Evolutionary conservation across 129 eudicot species (phyloP).

Genomic region (Oenanthe sinensis): DNA sequence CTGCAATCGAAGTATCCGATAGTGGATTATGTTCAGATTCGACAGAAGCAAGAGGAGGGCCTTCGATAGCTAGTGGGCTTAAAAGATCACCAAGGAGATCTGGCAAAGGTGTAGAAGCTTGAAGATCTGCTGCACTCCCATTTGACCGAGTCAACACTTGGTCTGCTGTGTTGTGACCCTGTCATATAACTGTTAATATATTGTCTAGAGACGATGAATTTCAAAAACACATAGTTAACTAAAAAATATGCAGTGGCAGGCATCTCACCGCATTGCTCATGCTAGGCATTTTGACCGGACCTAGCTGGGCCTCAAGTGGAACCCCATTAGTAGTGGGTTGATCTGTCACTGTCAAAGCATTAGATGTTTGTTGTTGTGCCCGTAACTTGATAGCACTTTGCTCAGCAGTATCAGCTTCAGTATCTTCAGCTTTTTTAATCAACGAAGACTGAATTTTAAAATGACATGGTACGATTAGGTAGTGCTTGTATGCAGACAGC

Average conservation of each 20-base stretch:
- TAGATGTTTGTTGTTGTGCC: constrained; percentile 77
- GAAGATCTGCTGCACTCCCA: constrained; percentile 72
- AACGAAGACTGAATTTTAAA: constrained; percentile 54
- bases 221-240: neutral
- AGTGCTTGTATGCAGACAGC: neutral
- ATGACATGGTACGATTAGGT: constrained; percentile 3
- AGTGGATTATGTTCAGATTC: constrained; percentile 39
- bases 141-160: constrained; percentile 50
- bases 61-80: constrained; percentile 86
- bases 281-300: constrained; percentile 75
- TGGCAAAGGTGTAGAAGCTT: constrained; percentile 50
- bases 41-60: constrained; percentile 53
- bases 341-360: constrained; percentile 82
- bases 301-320: constrained; percentile 60
- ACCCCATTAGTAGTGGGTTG: constrained; percentile 71
- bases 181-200: neutral
- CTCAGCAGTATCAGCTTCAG: constrained; percentile 98
- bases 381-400: constrained; percentile 93
- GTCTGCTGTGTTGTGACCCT: constrained; percentile 55
- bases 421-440: constrained; percentile 86
- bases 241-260: neutral
- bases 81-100: constrained; percentile 95
- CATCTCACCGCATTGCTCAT: constrained; percentile 45
- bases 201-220: constrained; percentile 4
- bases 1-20: constrained; percentile 30